Percentiles rank a stretch among this genome's conserved stretches.
Conservation (phyloP, 2,329 filamentous ascomycete species). For the Penicillium sp. region DNA sequence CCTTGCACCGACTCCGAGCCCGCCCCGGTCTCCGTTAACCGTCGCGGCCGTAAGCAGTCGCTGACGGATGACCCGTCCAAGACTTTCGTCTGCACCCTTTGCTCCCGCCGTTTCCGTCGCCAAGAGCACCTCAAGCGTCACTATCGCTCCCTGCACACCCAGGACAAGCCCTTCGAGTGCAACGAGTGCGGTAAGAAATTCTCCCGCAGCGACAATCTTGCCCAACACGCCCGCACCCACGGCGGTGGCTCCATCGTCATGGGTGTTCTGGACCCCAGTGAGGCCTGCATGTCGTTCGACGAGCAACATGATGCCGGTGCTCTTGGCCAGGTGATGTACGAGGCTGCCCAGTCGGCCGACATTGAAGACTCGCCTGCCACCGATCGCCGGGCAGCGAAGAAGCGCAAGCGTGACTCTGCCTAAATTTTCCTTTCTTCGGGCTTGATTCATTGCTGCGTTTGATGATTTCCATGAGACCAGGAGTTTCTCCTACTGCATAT, state of each 20-base stretch:
- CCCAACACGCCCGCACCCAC: conserved; percentile 93
- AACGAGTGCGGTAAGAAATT: conserved; percentile 99
- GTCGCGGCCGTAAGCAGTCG: conserved; percentile 97
- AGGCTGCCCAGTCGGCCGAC: conserved; percentile 73
- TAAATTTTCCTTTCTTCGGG: conserved; percentile 41
- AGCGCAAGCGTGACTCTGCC: conserved; percentile 72
- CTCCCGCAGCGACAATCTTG: conserved; percentile 94
- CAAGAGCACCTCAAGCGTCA: conserved; percentile 99
- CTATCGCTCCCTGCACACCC: conserved; percentile 96
- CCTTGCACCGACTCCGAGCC: conserved; percentile 45
- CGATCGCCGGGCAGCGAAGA: conserved; percentile 66
- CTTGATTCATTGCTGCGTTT: conserved; percentile 26
- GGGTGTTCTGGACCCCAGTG: conserved; percentile 77
- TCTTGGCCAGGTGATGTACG: conserved; percentile 79
- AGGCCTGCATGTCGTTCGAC: conserved; percentile 49
- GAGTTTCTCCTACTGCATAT: conserved; percentile 41
- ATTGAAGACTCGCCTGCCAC: conserved; percentile 45
- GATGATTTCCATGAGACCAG: conserved; percentile 46
- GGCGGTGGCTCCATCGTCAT: conserved; percentile 88
- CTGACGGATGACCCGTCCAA: conserved; percentile 97
- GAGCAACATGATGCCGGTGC: conserved; percentile 65
- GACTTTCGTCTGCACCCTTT: conserved; percentile 95
- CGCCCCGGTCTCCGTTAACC: conserved; percentile 66
- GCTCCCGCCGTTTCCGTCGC: conserved; percentile 94
- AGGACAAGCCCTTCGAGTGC: conserved; percentile 98